These are phyloP conservation scores for Saccharomycopsis sp. DNA, from an alignment of 805 yeast genomes.

Conservation along the genomic window DNA sequence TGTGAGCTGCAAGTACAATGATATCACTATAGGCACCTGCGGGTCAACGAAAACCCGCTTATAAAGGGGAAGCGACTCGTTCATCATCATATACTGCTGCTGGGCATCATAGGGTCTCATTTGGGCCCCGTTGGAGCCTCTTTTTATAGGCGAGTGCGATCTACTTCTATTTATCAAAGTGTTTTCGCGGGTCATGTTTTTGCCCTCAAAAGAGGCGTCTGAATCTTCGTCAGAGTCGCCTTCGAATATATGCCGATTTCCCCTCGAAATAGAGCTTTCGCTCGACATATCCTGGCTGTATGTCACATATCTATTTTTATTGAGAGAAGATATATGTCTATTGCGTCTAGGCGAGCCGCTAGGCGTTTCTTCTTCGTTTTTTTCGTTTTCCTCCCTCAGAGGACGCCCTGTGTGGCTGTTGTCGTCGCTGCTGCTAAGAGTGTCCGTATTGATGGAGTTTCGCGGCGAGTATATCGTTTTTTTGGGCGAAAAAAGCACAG, in stretches of 20 bases:
- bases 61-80: constrained; percentile 12
- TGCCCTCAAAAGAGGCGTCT: not conserved
- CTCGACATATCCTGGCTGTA: constrained; percentile 1
- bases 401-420: not conserved
- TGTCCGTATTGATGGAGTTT: not conserved
- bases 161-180: constrained; percentile 7
- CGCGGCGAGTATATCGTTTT: constrained; percentile 22
- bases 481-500: constrained; percentile 33
- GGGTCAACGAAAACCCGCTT: constrained; percentile 33
- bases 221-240: constrained; percentile 24
- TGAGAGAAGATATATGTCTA: not conserved
- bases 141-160: constrained; percentile 5
- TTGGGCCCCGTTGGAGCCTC: constrained; percentile 2
- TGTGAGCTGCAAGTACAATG: constrained; percentile 56
- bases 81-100: not conserved
- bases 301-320: not conserved
- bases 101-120: constrained; percentile 3
- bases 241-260: constrained; percentile 9
- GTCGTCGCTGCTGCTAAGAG: not conserved
- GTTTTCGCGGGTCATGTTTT: not conserved
- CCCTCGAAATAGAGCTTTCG: not conserved
- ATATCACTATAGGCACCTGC: constrained; percentile 47
- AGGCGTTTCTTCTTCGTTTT: not conserved
- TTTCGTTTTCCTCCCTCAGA: too few species aligned
- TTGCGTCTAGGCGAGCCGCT: not conserved